phyloP scores from a whole-genome alignment of 768 basidiomycete genomes.

The Mycena capillaripes region DNA sequence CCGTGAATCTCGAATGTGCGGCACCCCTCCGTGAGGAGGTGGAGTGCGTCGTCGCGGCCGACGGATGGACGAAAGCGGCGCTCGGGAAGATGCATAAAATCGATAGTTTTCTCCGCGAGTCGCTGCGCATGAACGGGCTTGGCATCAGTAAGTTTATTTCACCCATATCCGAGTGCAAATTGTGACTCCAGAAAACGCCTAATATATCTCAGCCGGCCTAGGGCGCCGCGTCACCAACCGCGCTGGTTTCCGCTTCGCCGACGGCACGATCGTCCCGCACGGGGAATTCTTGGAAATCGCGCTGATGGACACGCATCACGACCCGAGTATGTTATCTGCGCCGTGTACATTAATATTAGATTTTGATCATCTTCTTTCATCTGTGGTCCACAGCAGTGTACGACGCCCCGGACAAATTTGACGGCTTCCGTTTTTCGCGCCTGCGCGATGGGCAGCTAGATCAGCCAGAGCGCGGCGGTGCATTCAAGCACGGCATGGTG shows the following conservation, averaged over 20 bases:
- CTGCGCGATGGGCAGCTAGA: background rate
- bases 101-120: conserved; percentile 10
- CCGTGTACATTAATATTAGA: background rate
- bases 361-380: background rate
- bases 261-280: background rate
- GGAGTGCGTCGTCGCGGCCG: background rate
- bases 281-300: background rate
- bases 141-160: background rate
- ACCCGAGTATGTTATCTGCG: background rate
- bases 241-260: background rate
- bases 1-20: background rate
- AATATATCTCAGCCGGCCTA: background rate
- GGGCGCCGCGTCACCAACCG: background rate
- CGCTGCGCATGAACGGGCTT: background rate
- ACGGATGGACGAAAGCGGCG: conserved; percentile 1
- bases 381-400: background rate
- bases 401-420: background rate
- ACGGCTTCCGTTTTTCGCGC: background rate
- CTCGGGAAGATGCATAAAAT: background rate
- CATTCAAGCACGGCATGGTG: background rate
- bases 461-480: no score
- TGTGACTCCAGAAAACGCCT: background rate
- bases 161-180: background rate
- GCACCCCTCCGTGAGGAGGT: background rate
- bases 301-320: background rate